These are phyloP conservation scores for Delphinella strobiligena DNA, from an alignment of 2,329 filamentous ascomycete genomes.

Conservation along the genomic window DNA sequence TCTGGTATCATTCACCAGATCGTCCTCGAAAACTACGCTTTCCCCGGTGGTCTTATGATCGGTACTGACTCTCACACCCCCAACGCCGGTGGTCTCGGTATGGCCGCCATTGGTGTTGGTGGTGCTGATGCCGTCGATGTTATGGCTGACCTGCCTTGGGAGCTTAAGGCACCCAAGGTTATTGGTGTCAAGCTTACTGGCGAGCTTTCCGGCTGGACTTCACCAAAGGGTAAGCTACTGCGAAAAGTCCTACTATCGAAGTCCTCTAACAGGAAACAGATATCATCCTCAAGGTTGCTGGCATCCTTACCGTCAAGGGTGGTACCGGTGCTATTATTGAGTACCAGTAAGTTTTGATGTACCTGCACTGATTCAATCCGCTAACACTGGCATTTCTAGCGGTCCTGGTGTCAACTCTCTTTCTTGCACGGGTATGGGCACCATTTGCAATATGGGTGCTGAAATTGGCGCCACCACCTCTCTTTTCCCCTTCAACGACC, in stretches of 20 bases:
- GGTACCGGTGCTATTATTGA: slow-evolving; percentile 87
- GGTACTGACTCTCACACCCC: slow-evolving; percentile 97
- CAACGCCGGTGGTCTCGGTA: slow-evolving; percentile 91
- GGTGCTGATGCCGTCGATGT: slow-evolving; percentile 98
- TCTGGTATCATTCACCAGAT: slow-evolving; percentile 99
- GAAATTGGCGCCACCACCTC: slow-evolving; percentile 82
- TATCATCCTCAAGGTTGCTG: slow-evolving; percentile 94
- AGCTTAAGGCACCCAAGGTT: slow-evolving; percentile 93
- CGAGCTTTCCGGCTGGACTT: slow-evolving; percentile 76
- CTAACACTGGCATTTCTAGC: slow-evolving; percentile 18
- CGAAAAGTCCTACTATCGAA: neutral
- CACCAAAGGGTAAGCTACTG: slow-evolving; percentile 80
- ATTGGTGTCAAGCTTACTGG: slow-evolving; percentile 95
- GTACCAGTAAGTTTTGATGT: slow-evolving; percentile 36
- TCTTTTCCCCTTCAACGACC: slow-evolving; percentile 94
- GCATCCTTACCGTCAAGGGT: slow-evolving; percentile 94
- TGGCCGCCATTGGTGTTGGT: slow-evolving; percentile 90
- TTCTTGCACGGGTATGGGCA: slow-evolving; percentile 77
- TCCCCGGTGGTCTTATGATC: slow-evolving; percentile 95
- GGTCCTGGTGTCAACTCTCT: slow-evolving; percentile 63
- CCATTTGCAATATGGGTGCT: slow-evolving; percentile 52
- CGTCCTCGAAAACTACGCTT: slow-evolving; percentile 95
- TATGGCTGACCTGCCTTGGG: slow-evolving; percentile 95
- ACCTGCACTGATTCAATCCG: neutral
- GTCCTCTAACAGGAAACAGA: slow-evolving; percentile 50